These are phyloP conservation scores for Gossypium davidsonii DNA, from an alignment of 441 rosid species.

Conservation along the genomic window DNA sequence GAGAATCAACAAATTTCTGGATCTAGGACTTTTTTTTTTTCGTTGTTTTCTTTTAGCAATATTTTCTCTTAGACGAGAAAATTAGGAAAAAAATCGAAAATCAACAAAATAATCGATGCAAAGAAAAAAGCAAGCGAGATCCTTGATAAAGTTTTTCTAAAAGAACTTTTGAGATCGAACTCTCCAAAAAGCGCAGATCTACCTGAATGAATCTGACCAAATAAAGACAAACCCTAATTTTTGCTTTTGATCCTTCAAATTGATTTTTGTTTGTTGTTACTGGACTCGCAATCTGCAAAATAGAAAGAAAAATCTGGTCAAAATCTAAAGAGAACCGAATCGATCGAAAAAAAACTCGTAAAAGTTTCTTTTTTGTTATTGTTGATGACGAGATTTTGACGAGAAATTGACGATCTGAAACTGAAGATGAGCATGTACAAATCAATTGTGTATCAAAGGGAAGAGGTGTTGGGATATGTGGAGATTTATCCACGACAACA, in stretches of 20 bases:
- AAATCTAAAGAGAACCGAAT: constrained; percentile 24
- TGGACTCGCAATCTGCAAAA: constrained; percentile 22
- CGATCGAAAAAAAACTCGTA: constrained; percentile 8
- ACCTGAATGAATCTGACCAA: constrained; percentile 15
- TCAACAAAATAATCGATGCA: constrained; percentile 2
- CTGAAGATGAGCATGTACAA: constrained; percentile 45
- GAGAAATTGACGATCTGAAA: constrained; percentile 14
- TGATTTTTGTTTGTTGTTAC: neutral
- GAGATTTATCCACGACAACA: constrained; percentile 52
- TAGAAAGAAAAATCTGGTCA: constrained; percentile 17
- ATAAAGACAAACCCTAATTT: constrained; percentile 18
- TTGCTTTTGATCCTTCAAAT: neutral
- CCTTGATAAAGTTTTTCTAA: neutral
- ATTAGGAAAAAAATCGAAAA: neutral
- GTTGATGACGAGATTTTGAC: constrained; percentile 13
- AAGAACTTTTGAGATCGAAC: neutral
- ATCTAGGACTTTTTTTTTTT: no score
- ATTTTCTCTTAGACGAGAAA: neutral
- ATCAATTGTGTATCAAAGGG: constrained; percentile 62
- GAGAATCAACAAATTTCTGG: neutral
- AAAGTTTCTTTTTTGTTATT: constrained; percentile 15
- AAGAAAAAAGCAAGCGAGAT: neutral
- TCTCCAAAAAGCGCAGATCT: constrained; percentile 22
- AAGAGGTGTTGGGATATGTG: constrained; percentile 71
- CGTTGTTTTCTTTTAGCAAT: no score